These are phyloP conservation scores for Acrocalymma vagum DNA, from an alignment of 2,329 filamentous ascomycete species.

Conservation along the genomic window DNA sequence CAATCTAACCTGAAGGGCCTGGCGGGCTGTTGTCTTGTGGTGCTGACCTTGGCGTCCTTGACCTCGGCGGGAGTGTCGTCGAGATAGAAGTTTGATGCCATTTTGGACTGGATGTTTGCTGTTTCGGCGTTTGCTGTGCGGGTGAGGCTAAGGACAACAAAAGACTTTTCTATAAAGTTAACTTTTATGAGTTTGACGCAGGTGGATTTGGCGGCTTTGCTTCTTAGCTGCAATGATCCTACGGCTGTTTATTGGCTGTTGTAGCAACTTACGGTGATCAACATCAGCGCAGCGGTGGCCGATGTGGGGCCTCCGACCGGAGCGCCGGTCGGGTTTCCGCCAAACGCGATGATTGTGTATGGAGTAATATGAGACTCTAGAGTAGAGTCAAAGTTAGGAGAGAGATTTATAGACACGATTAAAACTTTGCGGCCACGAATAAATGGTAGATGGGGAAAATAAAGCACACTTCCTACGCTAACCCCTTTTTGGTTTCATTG, in stretches of 20 bases:
- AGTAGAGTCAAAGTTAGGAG: not conserved
- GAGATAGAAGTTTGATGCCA: constrained; percentile 54
- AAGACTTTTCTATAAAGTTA: too few species aligned
- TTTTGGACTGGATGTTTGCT: constrained; percentile 22
- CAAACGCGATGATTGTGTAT: constrained; percentile 1
- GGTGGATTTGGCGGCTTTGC: too few species aligned
- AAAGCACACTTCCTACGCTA: too few species aligned
- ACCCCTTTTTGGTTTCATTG: too few species aligned
- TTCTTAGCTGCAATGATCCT: too few species aligned
- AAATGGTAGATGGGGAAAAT: not conserved
- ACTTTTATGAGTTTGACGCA: too few species aligned
- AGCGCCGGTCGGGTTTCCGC: constrained; percentile 1
- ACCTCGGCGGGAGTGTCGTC: constrained; percentile 35
- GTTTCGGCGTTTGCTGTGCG: too few species aligned
- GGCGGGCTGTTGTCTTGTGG: too few species aligned
- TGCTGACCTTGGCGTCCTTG: constrained; percentile 44
- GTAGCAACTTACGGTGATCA: not conserved
- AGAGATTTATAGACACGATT: not conserved
- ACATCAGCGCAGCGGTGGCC: not conserved
- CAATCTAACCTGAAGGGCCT: too few species aligned
- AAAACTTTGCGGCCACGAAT: not conserved
- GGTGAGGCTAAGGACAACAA: too few species aligned
- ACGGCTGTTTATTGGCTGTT: not conserved
- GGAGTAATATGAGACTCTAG: not conserved
- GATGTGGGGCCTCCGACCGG: not conserved